phyloP scores from a whole-genome alignment of 1,139 yeast genomes.

The Suhomyces atakaporum region DNA sequence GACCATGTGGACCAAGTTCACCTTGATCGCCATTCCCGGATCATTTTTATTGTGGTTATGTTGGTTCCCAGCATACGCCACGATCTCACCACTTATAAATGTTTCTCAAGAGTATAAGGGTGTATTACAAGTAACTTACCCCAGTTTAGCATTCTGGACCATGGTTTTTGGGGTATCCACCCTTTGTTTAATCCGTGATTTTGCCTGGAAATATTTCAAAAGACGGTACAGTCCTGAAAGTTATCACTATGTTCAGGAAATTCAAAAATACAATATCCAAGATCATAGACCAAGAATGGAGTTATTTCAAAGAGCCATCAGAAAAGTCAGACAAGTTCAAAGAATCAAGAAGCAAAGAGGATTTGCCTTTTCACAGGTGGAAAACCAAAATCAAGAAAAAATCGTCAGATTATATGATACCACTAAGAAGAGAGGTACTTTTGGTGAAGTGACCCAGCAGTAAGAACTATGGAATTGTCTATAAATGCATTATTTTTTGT shows the following conservation, averaged over 20 bases:
- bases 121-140: slow-evolving; percentile 71
- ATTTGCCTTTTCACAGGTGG: slow-evolving; percentile 96
- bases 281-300: slow-evolving; percentile 95
- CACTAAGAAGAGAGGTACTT: slow-evolving; percentile 62
- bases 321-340: slow-evolving; percentile 97
- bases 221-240: slow-evolving; percentile 89
- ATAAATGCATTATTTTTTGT: no score
- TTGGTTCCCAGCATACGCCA: slow-evolving; percentile 85
- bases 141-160: slow-evolving; percentile 84
- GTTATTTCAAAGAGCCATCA: slow-evolving; percentile 94
- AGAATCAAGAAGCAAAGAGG: slow-evolving; percentile 98
- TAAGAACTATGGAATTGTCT: no score
- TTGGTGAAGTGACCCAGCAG: slow-evolving; percentile 42
- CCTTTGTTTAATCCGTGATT: slow-evolving; percentile 81
- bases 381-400: slow-evolving; percentile 88
- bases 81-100: slow-evolving; percentile 78
- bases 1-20: slow-evolving; percentile 93
- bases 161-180: slow-evolving; percentile 72
- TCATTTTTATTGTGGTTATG: slow-evolving; percentile 82
- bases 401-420: slow-evolving; percentile 94
- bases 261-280: slow-evolving; percentile 91
- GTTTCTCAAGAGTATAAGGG: slow-evolving; percentile 88
- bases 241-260: slow-evolving; percentile 94
- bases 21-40: slow-evolving; percentile 91
- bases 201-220: slow-evolving; percentile 92